Base-by-base conservation (phyloP, 225 moss, liverwort and hornwort genomes). In the Straminergon stramineum region DNA sequence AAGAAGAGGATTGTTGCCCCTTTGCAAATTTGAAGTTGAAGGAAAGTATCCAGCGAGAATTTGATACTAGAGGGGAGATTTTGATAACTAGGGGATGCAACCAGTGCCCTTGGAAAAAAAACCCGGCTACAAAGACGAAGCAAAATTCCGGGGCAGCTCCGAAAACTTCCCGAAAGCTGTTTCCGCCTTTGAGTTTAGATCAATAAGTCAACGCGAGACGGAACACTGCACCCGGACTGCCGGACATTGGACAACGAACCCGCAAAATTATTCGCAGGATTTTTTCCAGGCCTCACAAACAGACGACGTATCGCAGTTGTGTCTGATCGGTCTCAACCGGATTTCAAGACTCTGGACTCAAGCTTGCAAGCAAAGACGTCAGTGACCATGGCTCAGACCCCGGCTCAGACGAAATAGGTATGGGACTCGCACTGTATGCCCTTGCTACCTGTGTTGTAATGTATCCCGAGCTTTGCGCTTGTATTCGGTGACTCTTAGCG, bases 41-140 rank as follows among this genome's bases (percentile, higher is more conserved):
- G 6, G 1, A 43, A 74, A 45, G 6, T 73, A 0, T 10, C 2
- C 0, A 0, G 5, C 43, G 27, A 27, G 1, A 71, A 27, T 41
- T 13, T 69, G 13, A 69, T 69, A 22, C 3, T 22, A 22, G 22
- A 69, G 2, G 22, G 9, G 37, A 68, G 37, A 37, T 68, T 68
- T 68, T 37, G 11, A n/a, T 13, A 22, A 69, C 7, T 11, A 67
- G n/a, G n/a, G 22, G 69, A 69, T 69, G 26, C 15, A 41, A 26
- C 5, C 5, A 26, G 5, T 71, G 71, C 26, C 26, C 3, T 41
- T 41, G 26, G 13, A 5, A 41, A 71, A 52, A 71, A 15, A 39
- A 24, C 1, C 7, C 7, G 8, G 41, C 15, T 41, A 15, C 71
- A 27, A 71, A 41, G 23, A 23, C 4, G 39, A 39, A 39, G 70